Evolutionary conservation across 352 stramenopile species (phyloP), one percentile per base, ranked within the genome.

Genomic region (Globisporangium canariense): DNA sequence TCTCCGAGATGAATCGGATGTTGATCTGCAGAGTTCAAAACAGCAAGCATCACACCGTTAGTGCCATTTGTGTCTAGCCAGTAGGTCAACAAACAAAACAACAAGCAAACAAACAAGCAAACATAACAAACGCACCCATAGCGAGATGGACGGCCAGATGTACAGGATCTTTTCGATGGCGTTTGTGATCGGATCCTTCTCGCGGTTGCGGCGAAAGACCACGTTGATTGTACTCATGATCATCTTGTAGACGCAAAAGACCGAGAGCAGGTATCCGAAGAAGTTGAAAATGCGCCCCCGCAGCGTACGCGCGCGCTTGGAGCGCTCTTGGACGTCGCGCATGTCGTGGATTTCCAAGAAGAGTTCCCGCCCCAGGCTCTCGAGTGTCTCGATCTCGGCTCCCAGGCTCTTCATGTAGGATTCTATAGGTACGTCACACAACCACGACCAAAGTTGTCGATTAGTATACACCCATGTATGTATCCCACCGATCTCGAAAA

Each of bases 231-330:
- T 93, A 71, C 83, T 92, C 83, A 92, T 93, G 38, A 90, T 56
- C 86, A 92, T 94, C 60, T 94, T 94, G 77, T 94, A 94, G 52
- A 94, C 70, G 50, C 86, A 94, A 57, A 94, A 92, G 9, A 64
- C 80, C 50, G 81, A 92, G 54, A 94, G 73, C 16, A 87, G 66
- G 62, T 92, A 92, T 22, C 83, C 86, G 41, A 92, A 91, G 18
- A 88, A 74, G 60, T 94, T 94, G 68, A 92, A 89, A n/a, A 92
- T 51, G 8, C 86, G 81, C 0, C 86, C 86, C 10, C 81, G 82
- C 13, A 91, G 60, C n/a, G 82, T 93, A 1, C 65, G 66, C 6
- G 83, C 83, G n/a, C 78, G 74, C 41, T 76, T 59, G 11, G 83
- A 84, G 34, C 80, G 66, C 14, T 77, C 68, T 62, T 92, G 86